Base-by-base conservation (phyloP, 1,284 basidiomycete species). In the Schizophyllum amplum region DNA sequence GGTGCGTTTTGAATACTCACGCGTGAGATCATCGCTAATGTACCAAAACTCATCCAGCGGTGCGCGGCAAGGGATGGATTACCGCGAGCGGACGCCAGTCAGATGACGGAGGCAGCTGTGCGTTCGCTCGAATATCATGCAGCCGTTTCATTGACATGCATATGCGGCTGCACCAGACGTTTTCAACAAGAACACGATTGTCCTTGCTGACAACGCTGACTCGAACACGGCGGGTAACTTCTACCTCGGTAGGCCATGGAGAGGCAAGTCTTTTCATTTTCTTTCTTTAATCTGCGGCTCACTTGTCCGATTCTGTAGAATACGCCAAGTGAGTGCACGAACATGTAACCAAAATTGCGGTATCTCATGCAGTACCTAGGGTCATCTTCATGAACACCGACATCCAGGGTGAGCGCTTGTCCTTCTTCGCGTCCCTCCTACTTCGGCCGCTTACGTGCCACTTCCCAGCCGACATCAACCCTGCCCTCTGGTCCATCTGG, bases 161-260 rank as follows among this genome's bases (percentile, higher is more conserved):
- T 9, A 17, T 42, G 6, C 51, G 21, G 46, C 1, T 9, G 24
- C 23, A 52, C 11, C 49, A 79, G 77, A 79, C 62, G 71, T 79
- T 0, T 76, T 79, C 59, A 73, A 81, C 59, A 65, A 72, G 47
- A 79, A 80, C 63, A 75, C 69, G 1, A 73, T 81, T 47, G 67
- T 79, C 33, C 71, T 77, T 42, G 78, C 78, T 1, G 68, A 75
- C 3, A 72, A 73, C 42, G 75, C 75, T 2, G 68, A 68, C 15
- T 71, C 71, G 3, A 67, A 67, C 33, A 71, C 75, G 0, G 64
- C 66, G 20, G 72, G 69, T 21, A 70, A 72, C 3, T 67, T 71
- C 20, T 80, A 70, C 65, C 69, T 82, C 17, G 80, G 81, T 21
- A 68, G 81, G 6, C 81, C 81, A 42, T 82, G 81, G 81, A 71